A percentile compares a stretch with the other conserved stretches of the same genome.
Conservation (phyloP, 1,284 basidiomycete species). For the Peniophora sp. region DNA sequence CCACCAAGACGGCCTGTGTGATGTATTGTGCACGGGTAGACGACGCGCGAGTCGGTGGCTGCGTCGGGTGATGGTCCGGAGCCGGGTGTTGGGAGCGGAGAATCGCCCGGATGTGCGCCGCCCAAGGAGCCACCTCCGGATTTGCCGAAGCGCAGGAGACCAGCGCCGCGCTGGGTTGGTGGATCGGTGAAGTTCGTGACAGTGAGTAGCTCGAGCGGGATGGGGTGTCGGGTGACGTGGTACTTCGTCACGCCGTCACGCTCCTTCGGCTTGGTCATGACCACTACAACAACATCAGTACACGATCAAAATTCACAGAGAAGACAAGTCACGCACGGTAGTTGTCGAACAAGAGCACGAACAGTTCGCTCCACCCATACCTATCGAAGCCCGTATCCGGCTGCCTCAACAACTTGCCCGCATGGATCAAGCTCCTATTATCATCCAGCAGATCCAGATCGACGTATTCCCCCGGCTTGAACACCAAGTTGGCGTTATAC, state of each 20-base stretch:
- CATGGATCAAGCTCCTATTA: constrained; percentile 75
- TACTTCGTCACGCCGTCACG: constrained; percentile 62
- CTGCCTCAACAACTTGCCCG: constrained; percentile 75
- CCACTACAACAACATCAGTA: constrained; percentile 44
- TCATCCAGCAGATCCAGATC: constrained; percentile 86
- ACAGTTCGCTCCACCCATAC: constrained; percentile 80
- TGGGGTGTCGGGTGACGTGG: constrained; percentile 78
- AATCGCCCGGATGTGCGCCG: constrained; percentile 9
- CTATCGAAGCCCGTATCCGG: constrained; percentile 79
- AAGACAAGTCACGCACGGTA: constrained; percentile 55
- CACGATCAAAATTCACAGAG: constrained; percentile 7
- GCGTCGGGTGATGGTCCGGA: constrained; percentile 31
- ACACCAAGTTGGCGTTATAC: constrained; percentile 72
- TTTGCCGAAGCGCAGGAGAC: constrained; percentile 43
- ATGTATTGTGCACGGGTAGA: constrained; percentile 81
- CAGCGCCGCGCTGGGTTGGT: constrained; percentile 55
- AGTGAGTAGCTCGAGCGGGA: constrained; percentile 81
- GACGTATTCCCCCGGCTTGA: constrained; percentile 72
- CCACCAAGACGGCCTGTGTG: constrained; percentile 82
- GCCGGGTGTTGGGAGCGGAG: constrained; percentile 21
- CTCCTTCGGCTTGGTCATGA: constrained; percentile 80
- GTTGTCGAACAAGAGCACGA: constrained; percentile 87
- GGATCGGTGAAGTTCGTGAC: constrained; percentile 76
- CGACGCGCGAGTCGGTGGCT: constrained; percentile 54
- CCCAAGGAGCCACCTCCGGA: constrained; percentile 24